Evolutionary conservation across 2,329 filamentous ascomycete genomes (phyloP), one percentile per base, ranked within the genome.

Genomic region (Metarhizium sp.): DNA sequence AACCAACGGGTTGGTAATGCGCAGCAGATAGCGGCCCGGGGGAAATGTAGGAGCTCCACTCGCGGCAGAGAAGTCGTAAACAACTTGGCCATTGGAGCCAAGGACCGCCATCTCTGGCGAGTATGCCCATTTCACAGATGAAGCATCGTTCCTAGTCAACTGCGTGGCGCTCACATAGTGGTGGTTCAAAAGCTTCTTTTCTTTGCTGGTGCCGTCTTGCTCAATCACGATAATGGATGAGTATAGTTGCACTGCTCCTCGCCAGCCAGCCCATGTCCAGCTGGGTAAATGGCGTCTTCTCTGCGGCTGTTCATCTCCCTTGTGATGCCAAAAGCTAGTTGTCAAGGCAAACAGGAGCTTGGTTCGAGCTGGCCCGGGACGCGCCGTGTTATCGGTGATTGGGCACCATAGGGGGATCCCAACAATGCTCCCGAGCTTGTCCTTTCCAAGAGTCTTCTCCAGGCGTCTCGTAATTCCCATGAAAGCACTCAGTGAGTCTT

Each of bases 181-280:
- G 34, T 70, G 68, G 51, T 65, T 66, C 29, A 70, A 63, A 10
- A 67, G 58, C 58, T 69, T 70, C 51, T 65, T 65, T 20, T 63
- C 61, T 40, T 63, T 60, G 29, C 57, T 48, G 34, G 62, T 67
- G 43, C 59, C 64, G 18, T 66, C 65, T 1, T 65, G 60, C 32
- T 69, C 68, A 6, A 63, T 61, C n/a, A 70, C 62, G 2, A 63
- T 59, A 29, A 70, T 64, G 11, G 66, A 67, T 6, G 67, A 70
- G 57, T 65, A 62, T 47, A 71, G 58, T 34, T 70, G 68, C 13
- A 70, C 69, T 5, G 65, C 59, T 14, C 69, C 69, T 18, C 63
- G 61, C 69, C 69, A 71, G 2, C 69, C 69, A 2, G 68, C 68
- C 69, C 69, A 71, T 2, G 68, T 68, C 69, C 69, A 71, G 56